A percentile compares a stretch with the other conserved stretches of the same genome.
These are phyloP conservation scores for Prunus fruticosa DNA, from an alignment of 306 rosid genomes.

Conservation along the genomic window DNA sequence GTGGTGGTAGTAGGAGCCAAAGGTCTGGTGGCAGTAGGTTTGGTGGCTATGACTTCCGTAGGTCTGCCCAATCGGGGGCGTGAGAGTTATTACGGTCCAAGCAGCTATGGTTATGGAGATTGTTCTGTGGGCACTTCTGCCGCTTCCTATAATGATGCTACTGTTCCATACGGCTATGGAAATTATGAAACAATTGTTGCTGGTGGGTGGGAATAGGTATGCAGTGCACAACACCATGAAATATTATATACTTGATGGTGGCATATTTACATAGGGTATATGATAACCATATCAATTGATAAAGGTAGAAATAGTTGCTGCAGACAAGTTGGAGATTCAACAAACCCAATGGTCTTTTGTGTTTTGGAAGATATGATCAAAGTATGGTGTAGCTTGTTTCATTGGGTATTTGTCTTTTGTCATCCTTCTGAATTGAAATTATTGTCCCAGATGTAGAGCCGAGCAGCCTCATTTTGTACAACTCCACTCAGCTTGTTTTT, in stretches of 20 bases:
- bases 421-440: too few relatives aligned
- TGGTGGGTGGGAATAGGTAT: constrained; percentile 61
- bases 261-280: not conserved
- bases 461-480: too few relatives aligned
- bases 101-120: constrained; percentile 26
- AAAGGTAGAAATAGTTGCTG: not conserved
- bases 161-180: constrained; percentile 22
- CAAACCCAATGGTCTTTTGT: too few relatives aligned
- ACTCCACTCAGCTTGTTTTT: too few relatives aligned
- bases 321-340: constrained; percentile 3
- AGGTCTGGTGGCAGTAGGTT: constrained; percentile 21
- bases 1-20: constrained; percentile 11
- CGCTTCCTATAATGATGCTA: constrained; percentile 14
- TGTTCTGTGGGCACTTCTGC: not conserved
- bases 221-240: not conserved
- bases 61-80: constrained; percentile 14
- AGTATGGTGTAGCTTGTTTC: too few relatives aligned
- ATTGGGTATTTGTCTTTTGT: too few relatives aligned
- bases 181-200: constrained; percentile 35
- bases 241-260: constrained; percentile 3
- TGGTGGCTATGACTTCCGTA: constrained; percentile 41
- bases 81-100: constrained; percentile 21
- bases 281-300: not conserved
- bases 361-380: too few relatives aligned
- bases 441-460: too few relatives aligned